Evolutionary conservation across 2,329 filamentous ascomycete genomes (phyloP), one percentile per base, ranked within the genome.

Genomic region (Fusarium anguioides): DNA sequence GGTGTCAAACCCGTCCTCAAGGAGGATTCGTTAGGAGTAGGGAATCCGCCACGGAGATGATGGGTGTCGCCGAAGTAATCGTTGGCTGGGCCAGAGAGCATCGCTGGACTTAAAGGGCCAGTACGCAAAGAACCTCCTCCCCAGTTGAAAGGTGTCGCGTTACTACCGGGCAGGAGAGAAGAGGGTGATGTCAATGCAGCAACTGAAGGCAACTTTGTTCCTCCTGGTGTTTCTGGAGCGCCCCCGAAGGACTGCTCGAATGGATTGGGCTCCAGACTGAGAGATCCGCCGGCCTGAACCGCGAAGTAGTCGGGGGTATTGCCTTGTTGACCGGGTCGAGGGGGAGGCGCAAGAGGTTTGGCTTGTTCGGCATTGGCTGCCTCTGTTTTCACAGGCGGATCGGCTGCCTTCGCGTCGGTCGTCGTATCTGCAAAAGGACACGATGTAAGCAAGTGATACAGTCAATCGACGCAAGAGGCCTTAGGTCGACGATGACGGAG

Each of bases 1-100:
- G 96, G 96, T 51, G 96, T 98, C 70, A 98, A 81, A 56, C 96
- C 96, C 61, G 94, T 96, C 62, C 96, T 87, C 50, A 98, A 82
- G 5, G 93, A 96, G 9, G 95, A 98, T 81, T 99, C 96, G 87
- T 97, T 97, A 1, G 95, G 95, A 6, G 96, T 98, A 6, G 94
- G 93, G 75, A 97, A 97, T 52, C 92, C 92, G 72, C 93, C 89
- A 68, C 92, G 88, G 66, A 97, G 84, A 60, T 87, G 91, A 75
- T 90, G 88, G 18, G 89, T 90, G 74, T 97, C 93, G 70, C 87
- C 87, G 76, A 97, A 97, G 81, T 97, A 98, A 76, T 97, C 94
- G 77, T 87, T 91, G 35, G 86, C 81, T 35, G 91, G 96, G 23
- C 94, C 96, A 44, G 94, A 93, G 55, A 99, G 89, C 94, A 99